Percentiles rank a stretch among this genome's conserved stretches.
Evolutionary conservation across 2,329 filamentous ascomycete species (phyloP).

Genomic region (Trichoderma simmonsii): DNA sequence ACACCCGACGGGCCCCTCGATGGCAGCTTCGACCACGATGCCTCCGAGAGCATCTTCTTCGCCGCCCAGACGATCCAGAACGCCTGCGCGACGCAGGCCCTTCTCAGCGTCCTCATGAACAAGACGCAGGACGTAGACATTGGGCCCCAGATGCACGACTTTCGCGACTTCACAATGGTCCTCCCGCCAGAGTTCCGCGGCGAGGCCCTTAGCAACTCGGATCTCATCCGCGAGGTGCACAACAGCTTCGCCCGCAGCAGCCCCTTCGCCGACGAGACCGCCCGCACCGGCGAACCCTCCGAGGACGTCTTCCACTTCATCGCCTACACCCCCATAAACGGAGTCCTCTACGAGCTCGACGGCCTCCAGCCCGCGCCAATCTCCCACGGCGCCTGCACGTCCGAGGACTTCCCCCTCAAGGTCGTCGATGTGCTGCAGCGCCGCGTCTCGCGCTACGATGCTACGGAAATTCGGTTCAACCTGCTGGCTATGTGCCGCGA

Average conservation of each 20-base stretch:
- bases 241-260: constrained; percentile 87
- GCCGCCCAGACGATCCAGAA: constrained; percentile 98
- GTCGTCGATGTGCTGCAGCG: constrained; percentile 85
- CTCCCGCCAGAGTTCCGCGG: constrained; percentile 72
- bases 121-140: constrained; percentile 69
- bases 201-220: constrained; percentile 60
- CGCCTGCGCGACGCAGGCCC: constrained; percentile 92
- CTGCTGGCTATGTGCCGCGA: constrained; percentile 89
- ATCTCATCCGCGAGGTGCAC: constrained; percentile 74
- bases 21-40: constrained; percentile 74
- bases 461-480: constrained; percentile 91
- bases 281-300: constrained; percentile 54
- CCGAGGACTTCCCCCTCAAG: constrained; percentile 70
- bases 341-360: constrained; percentile 87
- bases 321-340: constrained; percentile 80
- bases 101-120: constrained; percentile 89
- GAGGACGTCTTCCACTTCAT: constrained; percentile 98
- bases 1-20: constrained; percentile 66
- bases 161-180: constrained; percentile 83
- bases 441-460: constrained; percentile 79
- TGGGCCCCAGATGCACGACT: constrained; percentile 67
- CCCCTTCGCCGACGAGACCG: constrained; percentile 90
- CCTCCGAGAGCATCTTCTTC: constrained; percentile 81
- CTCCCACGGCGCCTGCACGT: constrained; percentile 71
- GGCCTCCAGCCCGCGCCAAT: constrained; percentile 92